phyloP scores from a whole-genome alignment of 1,284 basidiomycete genomes.

The Singerocomus rubriflavus region DNA sequence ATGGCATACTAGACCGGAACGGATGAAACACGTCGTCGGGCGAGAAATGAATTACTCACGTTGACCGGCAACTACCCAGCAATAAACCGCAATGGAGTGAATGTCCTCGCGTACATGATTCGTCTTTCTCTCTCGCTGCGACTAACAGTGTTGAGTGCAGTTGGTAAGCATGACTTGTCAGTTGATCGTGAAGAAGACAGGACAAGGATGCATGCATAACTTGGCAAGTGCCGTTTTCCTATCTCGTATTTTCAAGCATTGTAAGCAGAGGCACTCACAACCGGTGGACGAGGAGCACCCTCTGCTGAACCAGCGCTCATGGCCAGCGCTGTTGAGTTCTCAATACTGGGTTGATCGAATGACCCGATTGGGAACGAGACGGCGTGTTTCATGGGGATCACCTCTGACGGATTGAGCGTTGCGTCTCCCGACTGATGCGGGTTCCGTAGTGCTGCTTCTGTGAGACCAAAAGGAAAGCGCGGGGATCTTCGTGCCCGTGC shows the following conservation, averaged over 20 bases:
- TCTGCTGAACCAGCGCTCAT: constrained; percentile 5
- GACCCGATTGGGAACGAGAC: constrained; percentile 10
- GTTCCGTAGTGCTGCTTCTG: constrained; percentile 1
- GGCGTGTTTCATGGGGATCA: constrained; percentile 15
- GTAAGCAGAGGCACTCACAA: constrained; percentile 28
- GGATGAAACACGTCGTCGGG: not conserved
- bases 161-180: constrained; percentile 20
- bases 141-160: constrained; percentile 22
- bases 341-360: constrained; percentile 6
- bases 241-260: constrained; percentile 12
- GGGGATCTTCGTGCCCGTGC: constrained; percentile 7
- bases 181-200: constrained; percentile 13
- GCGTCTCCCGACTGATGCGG: not conserved
- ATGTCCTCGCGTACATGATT: constrained; percentile 9
- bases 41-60: constrained; percentile 16
- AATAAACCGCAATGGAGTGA: constrained; percentile 19
- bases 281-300: constrained; percentile 15
- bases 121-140: constrained; percentile 12
- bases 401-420: not conserved
- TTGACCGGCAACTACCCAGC: constrained; percentile 23
- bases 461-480: constrained; percentile 6
- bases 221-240: constrained; percentile 7
- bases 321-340: constrained; percentile 5
- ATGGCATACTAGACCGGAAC: constrained; percentile 16
- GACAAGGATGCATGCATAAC: constrained; percentile 7